phyloP scores from a whole-genome alignment of 768 basidiomycete genomes.

The Amanita subjunquillea region DNA sequence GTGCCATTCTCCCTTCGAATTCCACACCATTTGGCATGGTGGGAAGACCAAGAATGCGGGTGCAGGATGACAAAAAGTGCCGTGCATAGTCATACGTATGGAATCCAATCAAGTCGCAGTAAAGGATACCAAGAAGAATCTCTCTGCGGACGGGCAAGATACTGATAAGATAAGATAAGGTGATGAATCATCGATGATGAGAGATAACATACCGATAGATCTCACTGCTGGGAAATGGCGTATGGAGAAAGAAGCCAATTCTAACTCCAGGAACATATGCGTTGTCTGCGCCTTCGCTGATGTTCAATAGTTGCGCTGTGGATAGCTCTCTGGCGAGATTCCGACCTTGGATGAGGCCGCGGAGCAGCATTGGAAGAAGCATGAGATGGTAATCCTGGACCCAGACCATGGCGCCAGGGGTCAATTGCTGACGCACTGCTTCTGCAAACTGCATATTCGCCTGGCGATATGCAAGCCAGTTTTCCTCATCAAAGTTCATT shows the following conservation, averaged over 20 bases:
- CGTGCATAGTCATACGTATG: conserved; percentile 99
- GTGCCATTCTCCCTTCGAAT: conserved; percentile 88
- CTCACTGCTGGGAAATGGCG: conserved; percentile 95
- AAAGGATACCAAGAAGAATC: conserved; percentile 91
- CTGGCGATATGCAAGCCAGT: conserved; percentile 96
- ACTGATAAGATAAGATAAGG: conserved; percentile 28
- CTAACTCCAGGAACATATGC: conserved; percentile 60
- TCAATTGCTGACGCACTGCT: conserved; percentile 68
- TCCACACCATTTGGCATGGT: conserved; percentile 99
- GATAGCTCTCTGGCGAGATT: conserved; percentile 46
- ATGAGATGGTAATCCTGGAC: conserved; percentile 98
- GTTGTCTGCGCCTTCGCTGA: conserved; percentile 61
- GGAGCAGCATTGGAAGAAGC: conserved; percentile 94
- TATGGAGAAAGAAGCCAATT: conserved; percentile 98
- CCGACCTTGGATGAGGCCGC: conserved; percentile 74
- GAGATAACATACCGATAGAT: conserved; percentile 71
- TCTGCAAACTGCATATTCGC: conserved; percentile 95
- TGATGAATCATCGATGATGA: conserved; percentile 3
- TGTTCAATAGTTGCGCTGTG: conserved; percentile 50
- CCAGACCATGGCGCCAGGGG: conserved; percentile 93
- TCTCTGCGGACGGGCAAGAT: conserved; percentile 96
- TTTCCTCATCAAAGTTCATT: conserved; percentile 99
- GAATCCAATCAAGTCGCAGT: conserved; percentile 97
- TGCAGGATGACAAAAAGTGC: conserved; percentile 97
- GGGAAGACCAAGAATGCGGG: conserved; percentile 86